Conservation (phyloP, 345 rosid genomes). For the Ceriops decandra region DNA sequence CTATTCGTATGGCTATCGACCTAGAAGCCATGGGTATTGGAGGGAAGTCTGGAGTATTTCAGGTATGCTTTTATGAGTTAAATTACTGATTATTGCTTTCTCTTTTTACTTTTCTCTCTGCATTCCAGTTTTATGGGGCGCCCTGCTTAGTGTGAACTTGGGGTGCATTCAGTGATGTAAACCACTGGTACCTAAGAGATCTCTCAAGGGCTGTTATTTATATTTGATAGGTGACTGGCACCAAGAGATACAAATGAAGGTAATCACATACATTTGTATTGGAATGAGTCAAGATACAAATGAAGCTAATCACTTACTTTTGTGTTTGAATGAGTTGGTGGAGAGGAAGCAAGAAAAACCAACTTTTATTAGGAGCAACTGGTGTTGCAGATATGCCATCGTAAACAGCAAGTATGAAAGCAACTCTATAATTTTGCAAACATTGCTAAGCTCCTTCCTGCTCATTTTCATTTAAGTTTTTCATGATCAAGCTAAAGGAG, state of each 20-base stretch:
- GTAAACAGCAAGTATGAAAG: background rate
- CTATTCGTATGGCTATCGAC: conserved; percentile 76
- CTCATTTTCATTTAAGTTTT: too few species aligned
- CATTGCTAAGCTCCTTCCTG: too few species aligned
- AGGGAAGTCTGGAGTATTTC: conserved; percentile 81
- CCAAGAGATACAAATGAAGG: too few species aligned
- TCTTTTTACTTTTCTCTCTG: background rate
- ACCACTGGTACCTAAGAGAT: too few species aligned
- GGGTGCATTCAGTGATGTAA: background rate
- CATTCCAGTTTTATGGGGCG: background rate
- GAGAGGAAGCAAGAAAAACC: background rate
- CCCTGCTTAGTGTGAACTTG: background rate
- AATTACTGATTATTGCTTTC: conserved; percentile 1
- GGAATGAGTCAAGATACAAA: background rate
- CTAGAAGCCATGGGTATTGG: conserved; percentile 97
- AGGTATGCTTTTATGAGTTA: conserved; percentile 46
- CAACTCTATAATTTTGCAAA: too few species aligned
- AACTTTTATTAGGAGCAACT: background rate
- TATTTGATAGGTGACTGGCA: too few species aligned
- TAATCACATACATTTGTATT: too few species aligned
- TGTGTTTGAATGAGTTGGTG: background rate
- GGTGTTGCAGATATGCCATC: background rate
- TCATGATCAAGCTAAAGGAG: too few species aligned
- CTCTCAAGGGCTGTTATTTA: too few species aligned
- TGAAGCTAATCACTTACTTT: too few species aligned